Conservation (phyloP, 768 basidiomycete species). For the Coprinopsis sp. region DNA sequence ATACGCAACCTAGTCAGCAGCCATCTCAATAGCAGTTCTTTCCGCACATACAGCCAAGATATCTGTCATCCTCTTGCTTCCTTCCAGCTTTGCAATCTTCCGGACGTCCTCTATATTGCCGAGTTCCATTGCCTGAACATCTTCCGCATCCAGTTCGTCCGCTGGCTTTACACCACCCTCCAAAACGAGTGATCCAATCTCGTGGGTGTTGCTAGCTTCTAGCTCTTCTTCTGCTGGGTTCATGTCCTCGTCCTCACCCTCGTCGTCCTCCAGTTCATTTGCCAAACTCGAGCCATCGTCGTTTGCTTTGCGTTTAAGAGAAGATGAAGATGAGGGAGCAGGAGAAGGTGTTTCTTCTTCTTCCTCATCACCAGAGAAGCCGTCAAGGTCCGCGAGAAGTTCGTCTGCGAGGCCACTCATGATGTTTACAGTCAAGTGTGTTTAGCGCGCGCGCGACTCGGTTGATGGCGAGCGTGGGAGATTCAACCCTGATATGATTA, state of each 20-base stretch:
- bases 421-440: neutral
- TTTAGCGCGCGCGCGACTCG: neutral
- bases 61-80: slow-evolving; percentile 84
- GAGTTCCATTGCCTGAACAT: slow-evolving; percentile 93
- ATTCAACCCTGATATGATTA: too few species aligned
- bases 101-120: slow-evolving; percentile 78
- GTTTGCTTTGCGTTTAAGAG: slow-evolving; percentile 59
- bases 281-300: neutral
- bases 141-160: slow-evolving; percentile 92
- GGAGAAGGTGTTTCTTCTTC: slow-evolving; percentile 36
- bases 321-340: slow-evolving; percentile 16
- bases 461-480: too few species aligned
- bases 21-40: neutral
- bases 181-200: slow-evolving; percentile 58
- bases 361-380: slow-evolving; percentile 66
- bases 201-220: slow-evolving; percentile 41
- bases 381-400: slow-evolving; percentile 88
- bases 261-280: slow-evolving; percentile 39
- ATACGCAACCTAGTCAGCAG: slow-evolving; percentile 1
- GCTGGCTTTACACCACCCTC: slow-evolving; percentile 89
- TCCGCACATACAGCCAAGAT: slow-evolving; percentile 59
- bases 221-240: slow-evolving; percentile 41
- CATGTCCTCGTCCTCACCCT: slow-evolving; percentile 42
- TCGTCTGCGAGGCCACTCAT: slow-evolving; percentile 90
- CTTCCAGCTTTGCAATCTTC: slow-evolving; percentile 84